These are phyloP conservation scores for Houttuynia cordata DNA, from an alignment of 164 flowering plant genomes.

Conservation along the genomic window DNA sequence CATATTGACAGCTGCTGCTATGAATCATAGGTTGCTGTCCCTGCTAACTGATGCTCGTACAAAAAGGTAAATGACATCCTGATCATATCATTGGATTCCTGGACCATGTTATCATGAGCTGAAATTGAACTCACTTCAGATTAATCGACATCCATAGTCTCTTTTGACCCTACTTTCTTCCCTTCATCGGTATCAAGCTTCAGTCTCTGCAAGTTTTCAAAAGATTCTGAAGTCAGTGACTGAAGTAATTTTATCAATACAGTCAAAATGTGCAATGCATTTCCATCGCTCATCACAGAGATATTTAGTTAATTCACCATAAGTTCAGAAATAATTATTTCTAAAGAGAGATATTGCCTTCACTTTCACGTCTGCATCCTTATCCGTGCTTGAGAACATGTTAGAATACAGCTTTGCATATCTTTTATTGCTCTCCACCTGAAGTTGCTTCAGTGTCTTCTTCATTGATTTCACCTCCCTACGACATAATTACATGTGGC, in stretches of 20 bases:
- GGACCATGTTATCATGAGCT: constrained; percentile 9
- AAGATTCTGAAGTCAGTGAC: not conserved
- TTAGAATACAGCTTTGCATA: constrained; percentile 47
- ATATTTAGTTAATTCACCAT: not conserved
- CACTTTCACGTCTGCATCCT: constrained; percentile 16
- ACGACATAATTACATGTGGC: constrained; percentile 5
- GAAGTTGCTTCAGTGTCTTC: constrained; percentile 40
- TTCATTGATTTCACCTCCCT: constrained; percentile 50
- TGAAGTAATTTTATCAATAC: not conserved
- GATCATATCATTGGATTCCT: constrained; percentile 17
- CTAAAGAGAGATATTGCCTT: constrained; percentile 19
- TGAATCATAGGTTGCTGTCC: no score
- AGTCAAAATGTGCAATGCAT: not conserved
- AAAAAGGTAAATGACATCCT: not conserved
- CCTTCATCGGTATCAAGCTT: constrained; percentile 24
- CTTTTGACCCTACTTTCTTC: constrained; percentile 8
- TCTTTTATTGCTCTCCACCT: constrained; percentile 51
- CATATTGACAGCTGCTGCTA: no score
- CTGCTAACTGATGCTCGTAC: no score
- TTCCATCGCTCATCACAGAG: not conserved
- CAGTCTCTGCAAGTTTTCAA: constrained; percentile 21
- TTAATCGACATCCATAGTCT: constrained; percentile 18
- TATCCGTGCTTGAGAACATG: constrained; percentile 39
- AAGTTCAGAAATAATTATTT: not conserved
- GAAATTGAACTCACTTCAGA: constrained; percentile 9